Percentiles rank a stretch among this genome's conserved stretches.
Evolutionary conservation across 2,329 filamentous ascomycete genomes (phyloP).

Genomic region (Pseudogymnoascus sp.): DNA sequence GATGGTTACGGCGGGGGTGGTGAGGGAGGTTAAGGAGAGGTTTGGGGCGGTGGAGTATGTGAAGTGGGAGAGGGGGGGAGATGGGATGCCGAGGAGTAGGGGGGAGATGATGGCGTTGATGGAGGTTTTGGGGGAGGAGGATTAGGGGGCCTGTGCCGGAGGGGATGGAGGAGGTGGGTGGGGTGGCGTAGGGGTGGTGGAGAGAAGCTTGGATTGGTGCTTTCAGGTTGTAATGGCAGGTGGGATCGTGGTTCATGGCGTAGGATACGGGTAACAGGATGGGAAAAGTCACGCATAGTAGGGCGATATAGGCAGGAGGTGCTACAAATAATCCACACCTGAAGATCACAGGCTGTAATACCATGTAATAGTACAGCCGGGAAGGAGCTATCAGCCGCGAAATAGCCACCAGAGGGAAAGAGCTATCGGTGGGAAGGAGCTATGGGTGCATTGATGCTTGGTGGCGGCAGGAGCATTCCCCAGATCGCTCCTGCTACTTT

Average conservation of each 20-base stretch:
- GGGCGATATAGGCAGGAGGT: background rate
- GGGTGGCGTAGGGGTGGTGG: background rate
- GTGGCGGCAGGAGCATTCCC: no score
- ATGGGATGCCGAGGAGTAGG: slow-evolving; percentile 73
- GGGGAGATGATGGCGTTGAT: slow-evolving; percentile 90
- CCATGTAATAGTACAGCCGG: background rate
- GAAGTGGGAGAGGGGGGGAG: slow-evolving; percentile 63
- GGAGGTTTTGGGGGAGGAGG: slow-evolving; percentile 70
- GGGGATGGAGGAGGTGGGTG: slow-evolving; percentile 42
- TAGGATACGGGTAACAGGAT: background rate
- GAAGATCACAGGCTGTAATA: background rate
- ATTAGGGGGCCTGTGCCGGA: slow-evolving; percentile 49
- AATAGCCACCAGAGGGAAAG: no score
- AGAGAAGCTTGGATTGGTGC: background rate
- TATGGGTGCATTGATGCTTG: no score
- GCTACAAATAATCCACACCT: background rate
- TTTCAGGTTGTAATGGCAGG: background rate
- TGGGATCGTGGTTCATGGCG: background rate
- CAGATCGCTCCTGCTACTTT: no score
- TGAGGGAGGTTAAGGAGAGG: slow-evolving; percentile 56
- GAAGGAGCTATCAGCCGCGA: no score
- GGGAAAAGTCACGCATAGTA: background rate
- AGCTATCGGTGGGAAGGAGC: no score
- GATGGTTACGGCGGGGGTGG: slow-evolving; percentile 55
- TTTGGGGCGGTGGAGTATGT: slow-evolving; percentile 63